Evolutionary conservation across 2,329 filamentous ascomycete genomes (phyloP).

Genomic region (Nemania abortiva): DNA sequence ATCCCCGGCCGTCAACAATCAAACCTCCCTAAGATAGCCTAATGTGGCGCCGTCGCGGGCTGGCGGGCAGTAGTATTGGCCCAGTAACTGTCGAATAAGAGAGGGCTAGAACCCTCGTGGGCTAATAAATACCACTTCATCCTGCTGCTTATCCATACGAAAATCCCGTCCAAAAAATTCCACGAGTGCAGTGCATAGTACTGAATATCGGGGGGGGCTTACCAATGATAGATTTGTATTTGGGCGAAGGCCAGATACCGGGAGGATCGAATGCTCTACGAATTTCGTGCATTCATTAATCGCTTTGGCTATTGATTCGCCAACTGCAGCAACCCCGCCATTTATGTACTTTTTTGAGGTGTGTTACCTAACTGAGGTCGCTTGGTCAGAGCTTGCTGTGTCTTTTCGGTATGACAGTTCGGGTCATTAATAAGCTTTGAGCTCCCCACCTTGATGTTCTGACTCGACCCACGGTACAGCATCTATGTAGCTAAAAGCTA

Average conservation of each 20-base stretch:
- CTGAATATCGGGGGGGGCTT: neutral
- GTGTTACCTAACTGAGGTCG: neutral
- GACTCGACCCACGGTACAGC: neutral
- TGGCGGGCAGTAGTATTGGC: neutral
- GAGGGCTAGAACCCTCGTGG: constrained; percentile 34
- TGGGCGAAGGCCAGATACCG: neutral
- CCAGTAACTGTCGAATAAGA: neutral
- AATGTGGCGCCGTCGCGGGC: neutral
- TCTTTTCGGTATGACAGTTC: constrained; percentile 23
- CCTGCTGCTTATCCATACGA: neutral
- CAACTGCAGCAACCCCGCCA: neutral
- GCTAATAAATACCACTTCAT: constrained; percentile 1
- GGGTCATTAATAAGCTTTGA: constrained; percentile 16
- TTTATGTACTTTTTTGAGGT: neutral
- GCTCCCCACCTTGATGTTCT: constrained; percentile 21
- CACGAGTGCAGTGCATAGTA: neutral
- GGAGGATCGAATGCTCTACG: neutral
- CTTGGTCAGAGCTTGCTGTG: neutral
- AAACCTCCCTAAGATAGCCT: neutral
- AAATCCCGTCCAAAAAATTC: neutral
- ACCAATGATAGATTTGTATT: neutral
- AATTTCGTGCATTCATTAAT: neutral
- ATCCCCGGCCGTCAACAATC: constrained; percentile 20
- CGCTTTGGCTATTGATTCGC: neutral
- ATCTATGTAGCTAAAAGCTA: neutral